A percentile compares a stretch with the other conserved stretches of the same genome.
Conservation (phyloP, 495 filamentous ascomycete species). For the Friedmanniomyces endolithicus region DNA sequence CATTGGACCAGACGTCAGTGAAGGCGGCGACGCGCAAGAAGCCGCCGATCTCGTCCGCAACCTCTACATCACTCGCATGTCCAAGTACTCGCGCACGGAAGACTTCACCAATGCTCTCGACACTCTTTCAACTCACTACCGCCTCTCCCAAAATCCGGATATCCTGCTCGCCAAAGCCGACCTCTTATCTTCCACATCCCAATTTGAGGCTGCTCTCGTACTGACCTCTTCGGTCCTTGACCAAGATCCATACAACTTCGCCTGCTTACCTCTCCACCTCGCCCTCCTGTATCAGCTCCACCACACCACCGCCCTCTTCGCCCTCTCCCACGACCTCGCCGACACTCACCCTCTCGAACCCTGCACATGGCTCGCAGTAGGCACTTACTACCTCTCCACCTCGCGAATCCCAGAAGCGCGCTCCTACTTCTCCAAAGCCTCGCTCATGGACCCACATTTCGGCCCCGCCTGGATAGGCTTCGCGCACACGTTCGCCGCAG, state of each 20-base stretch:
- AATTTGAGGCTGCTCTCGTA: slow-evolving; percentile 71
- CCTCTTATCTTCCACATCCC: slow-evolving; percentile 86
- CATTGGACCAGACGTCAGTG: slow-evolving; percentile 39
- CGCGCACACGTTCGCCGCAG: slow-evolving; percentile 98
- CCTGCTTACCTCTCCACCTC: slow-evolving; percentile 78
- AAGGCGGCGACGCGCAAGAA: slow-evolving; percentile 56
- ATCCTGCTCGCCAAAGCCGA: slow-evolving; percentile 87
- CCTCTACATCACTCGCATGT: slow-evolving; percentile 92
- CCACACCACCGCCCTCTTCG: slow-evolving; percentile 76
- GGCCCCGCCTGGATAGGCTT: slow-evolving; percentile 98
- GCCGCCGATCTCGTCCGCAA: slow-evolving; percentile 87
- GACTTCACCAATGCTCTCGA: slow-evolving; percentile 80
- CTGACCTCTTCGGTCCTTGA: slow-evolving; percentile 73
- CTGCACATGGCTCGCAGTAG: slow-evolving; percentile 84
- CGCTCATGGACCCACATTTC: slow-evolving; percentile 93
- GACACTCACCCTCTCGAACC: slow-evolving; percentile 86
- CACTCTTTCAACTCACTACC: slow-evolving; percentile 84
- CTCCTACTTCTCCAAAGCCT: slow-evolving; percentile 91
- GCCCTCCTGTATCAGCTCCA: slow-evolving; percentile 82
- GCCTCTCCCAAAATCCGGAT: slow-evolving; percentile 75
- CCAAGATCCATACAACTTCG: slow-evolving; percentile 76
- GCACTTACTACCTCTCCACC: slow-evolving; percentile 85
- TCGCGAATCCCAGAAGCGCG: slow-evolving; percentile 84
- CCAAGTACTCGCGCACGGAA: slow-evolving; percentile 82
- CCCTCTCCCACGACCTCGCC: slow-evolving; percentile 87